Percentiles rank a stretch among this genome's conserved stretches.
Evolutionary conservation across 164 flowering plant species (phyloP).

Genomic region (Kingdonia uniflora): DNA sequence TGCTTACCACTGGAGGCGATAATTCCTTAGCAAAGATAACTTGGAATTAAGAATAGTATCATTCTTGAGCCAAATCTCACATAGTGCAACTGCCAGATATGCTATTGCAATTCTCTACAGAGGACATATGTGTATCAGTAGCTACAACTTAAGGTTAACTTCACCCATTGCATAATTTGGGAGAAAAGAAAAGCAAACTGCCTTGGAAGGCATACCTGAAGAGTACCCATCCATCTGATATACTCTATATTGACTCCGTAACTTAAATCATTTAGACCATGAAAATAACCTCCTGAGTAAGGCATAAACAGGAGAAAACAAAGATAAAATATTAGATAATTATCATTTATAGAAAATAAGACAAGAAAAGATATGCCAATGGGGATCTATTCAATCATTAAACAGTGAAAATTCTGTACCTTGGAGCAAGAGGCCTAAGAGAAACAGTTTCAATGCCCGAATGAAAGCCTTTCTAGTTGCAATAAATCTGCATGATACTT

Average conservation of each 20-base stretch:
- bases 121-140: no score
- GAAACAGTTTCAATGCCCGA: conserved; percentile 43
- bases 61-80: conserved; percentile 71
- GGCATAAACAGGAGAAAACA: no score
- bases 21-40: conserved; percentile 37
- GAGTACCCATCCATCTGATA: background rate
- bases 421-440: conserved; percentile 61
- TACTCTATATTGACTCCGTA: conserved; percentile 4
- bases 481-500: conserved; percentile 22
- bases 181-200: no score
- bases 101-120: conserved; percentile 60
- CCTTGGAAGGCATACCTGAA: no score
- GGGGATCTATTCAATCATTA: no score
- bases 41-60: conserved; percentile 25
- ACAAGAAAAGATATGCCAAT: no score
- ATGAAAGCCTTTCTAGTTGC: conserved; percentile 48
- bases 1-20: conserved; percentile 39
- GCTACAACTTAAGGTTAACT: no score
- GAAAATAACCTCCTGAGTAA: conserved; percentile 8
- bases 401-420: no score
- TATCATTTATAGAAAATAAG: no score
- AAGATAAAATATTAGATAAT: no score
- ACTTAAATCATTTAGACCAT: conserved; percentile 6
- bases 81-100: conserved; percentile 49
- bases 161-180: no score